Evolutionary conservation across 208 protist genomes (phyloP).

Genomic region (Trypanosoma scelopori): DNA sequence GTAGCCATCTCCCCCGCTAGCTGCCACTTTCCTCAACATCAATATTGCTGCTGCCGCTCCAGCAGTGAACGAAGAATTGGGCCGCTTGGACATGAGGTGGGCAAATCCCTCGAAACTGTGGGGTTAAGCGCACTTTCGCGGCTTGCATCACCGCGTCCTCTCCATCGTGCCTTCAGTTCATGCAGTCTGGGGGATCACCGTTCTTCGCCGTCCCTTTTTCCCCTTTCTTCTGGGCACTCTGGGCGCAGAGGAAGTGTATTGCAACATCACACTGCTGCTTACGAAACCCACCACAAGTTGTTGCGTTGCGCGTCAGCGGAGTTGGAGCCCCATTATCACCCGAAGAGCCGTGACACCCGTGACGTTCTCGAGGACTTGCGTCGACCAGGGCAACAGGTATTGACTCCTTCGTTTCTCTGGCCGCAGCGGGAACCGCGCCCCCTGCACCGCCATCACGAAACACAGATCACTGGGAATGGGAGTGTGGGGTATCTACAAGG

Average conservation of each 20-base stretch:
- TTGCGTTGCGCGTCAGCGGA: no score
- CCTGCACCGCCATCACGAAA: constrained; percentile 2
- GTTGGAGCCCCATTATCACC: no score
- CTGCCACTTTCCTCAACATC: no score
- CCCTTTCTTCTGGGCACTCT: background rate
- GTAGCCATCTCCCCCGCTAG: background rate
- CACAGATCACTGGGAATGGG: background rate
- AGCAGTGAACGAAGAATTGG: no score
- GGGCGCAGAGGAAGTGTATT: background rate
- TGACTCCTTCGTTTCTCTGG: constrained; percentile 18
- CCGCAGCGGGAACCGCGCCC: constrained; percentile 15
- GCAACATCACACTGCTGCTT: no score
- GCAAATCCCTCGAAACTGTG: background rate
- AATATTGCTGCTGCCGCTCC: no score
- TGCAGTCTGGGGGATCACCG: background rate
- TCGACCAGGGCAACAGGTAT: background rate
- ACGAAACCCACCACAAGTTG: no score
- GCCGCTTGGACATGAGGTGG: background rate
- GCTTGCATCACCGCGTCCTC: constrained; percentile 11
- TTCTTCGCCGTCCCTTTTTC: background rate
- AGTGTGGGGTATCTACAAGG: background rate
- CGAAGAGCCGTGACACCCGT: background rate
- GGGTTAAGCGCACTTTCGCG: background rate
- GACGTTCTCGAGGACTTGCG: no score
- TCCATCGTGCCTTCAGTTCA: background rate